phyloP scores from a whole-genome alignment of 768 basidiomycete species.

The Pulveroboletus sp. region DNA sequence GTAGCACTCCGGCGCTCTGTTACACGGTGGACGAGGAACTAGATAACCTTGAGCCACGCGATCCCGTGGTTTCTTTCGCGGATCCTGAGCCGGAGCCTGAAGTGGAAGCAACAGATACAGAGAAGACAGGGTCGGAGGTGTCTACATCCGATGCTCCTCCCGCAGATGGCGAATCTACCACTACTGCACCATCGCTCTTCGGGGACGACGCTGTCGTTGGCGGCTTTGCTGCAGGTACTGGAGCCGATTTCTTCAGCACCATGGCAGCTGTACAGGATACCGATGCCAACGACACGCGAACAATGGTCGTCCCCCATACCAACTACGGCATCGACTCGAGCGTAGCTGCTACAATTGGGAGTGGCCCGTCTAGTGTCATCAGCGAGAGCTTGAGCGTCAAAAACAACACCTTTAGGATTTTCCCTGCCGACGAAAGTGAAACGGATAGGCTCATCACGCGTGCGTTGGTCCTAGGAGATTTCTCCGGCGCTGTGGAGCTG shows the following conservation, averaged over 20 bases:
- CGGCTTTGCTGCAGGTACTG: conserved; percentile 49
- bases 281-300: conserved; percentile 29
- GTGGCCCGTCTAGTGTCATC: conserved; percentile 77
- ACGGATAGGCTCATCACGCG: conserved; percentile 87
- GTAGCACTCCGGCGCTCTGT: conserved; percentile 30
- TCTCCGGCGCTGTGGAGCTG: conserved; percentile 85
- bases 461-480: conserved; percentile 95
- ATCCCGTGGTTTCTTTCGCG: conserved; percentile 81
- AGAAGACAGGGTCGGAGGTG: conserved; percentile 59
- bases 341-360: conserved; percentile 94
- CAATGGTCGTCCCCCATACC: conserved; percentile 70
- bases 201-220: conserved; percentile 71
- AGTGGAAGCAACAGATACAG: conserved; percentile 26
- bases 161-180: conserved; percentile 74
- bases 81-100: conserved; percentile 51
- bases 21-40: conserved; percentile 40
- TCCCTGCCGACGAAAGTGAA: conserved; percentile 82
- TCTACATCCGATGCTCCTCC: conserved; percentile 67
- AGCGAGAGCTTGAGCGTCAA: conserved; percentile 49
- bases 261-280: conserved; percentile 55
- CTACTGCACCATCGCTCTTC: conserved; percentile 85
- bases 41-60: conserved; percentile 49
- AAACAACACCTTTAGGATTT: conserved; percentile 86
- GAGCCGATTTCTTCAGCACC: conserved; percentile 87
- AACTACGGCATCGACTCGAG: conserved; percentile 83